Evolutionary conservation across 192 early-diverging fungal species (phyloP).

Genomic region (Thoreauomyces humboldtii): DNA sequence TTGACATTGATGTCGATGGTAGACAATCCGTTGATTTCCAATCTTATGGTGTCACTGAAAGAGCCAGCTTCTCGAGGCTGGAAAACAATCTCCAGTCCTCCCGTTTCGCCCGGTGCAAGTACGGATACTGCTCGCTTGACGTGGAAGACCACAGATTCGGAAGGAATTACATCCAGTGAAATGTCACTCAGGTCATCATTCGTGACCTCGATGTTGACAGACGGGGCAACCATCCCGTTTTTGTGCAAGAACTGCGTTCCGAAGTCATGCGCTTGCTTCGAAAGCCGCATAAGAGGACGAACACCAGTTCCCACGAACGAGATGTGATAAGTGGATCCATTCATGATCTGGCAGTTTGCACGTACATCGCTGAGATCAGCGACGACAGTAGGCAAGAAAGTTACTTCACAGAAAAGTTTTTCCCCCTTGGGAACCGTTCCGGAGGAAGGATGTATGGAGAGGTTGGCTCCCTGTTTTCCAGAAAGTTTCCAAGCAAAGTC

Average conservation of each 20-base stretch:
- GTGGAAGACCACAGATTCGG: slow-evolving; percentile 39
- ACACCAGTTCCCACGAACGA: slow-evolving; percentile 42
- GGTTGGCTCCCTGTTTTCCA: slow-evolving; percentile 16
- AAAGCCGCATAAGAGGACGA: slow-evolving; percentile 46
- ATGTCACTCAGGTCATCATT: slow-evolving; percentile 56
- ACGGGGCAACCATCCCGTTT: slow-evolving; percentile 38
- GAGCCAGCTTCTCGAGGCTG: slow-evolving; percentile 42
- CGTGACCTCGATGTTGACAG: slow-evolving; percentile 39
- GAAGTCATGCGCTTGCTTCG: slow-evolving; percentile 42
- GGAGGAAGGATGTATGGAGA: slow-evolving; percentile 46
- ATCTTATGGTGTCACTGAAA: slow-evolving; percentile 50
- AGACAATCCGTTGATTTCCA: slow-evolving; percentile 55
- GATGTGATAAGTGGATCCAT: slow-evolving; percentile 49
- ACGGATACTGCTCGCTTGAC: slow-evolving; percentile 28
- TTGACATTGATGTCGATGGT: slow-evolving; percentile 39
- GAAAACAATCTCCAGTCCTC: slow-evolving; percentile 42
- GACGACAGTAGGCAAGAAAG: slow-evolving; percentile 39
- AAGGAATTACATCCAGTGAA: slow-evolving; percentile 37
- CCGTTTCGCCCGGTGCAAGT: slow-evolving; percentile 43
- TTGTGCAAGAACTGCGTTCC: slow-evolving; percentile 51
- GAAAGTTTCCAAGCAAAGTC: slow-evolving; percentile 55
- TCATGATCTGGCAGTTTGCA: slow-evolving; percentile 51
- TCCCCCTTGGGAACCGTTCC: slow-evolving; percentile 58
- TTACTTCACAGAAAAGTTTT: slow-evolving; percentile 43
- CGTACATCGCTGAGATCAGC: slow-evolving; percentile 43